Percentiles rank a stretch among this genome's conserved stretches.
Conservation (phyloP, 345 rosid genomes). For the Heritiera fomes region DNA sequence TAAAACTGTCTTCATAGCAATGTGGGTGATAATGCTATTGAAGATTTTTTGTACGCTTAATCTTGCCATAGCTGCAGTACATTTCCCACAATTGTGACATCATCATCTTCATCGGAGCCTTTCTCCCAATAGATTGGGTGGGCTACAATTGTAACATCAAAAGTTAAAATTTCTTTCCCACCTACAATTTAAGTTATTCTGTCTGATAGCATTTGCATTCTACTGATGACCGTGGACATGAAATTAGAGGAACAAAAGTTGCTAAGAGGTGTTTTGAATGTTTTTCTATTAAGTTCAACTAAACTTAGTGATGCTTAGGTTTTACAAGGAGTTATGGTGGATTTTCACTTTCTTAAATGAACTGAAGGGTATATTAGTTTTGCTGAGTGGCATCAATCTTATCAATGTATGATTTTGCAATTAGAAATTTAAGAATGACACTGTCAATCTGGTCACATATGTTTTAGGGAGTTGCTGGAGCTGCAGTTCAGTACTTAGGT, state of each 20-base stretch:
- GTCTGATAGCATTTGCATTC: neutral
- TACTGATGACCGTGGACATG: neutral
- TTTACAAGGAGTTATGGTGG: neutral
- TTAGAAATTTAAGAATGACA: neutral
- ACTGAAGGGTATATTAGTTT: neutral
- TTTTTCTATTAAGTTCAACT: neutral
- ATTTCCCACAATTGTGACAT: neutral
- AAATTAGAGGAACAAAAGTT: neutral
- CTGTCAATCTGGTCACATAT: constrained; percentile 21
- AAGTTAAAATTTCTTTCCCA: neutral
- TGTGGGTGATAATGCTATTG: neutral
- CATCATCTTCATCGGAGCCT: too few species aligned
- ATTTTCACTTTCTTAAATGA: neutral
- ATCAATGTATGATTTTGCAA: neutral
- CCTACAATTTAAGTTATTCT: neutral
- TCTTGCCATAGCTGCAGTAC: neutral
- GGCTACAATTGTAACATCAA: too few species aligned
- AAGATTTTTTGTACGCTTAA: neutral
- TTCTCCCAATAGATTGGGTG: too few species aligned
- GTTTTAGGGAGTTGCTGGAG: constrained; percentile 89
- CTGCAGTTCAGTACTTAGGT: constrained; percentile 78
- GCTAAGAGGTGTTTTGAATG: neutral
- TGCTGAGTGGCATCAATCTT: neutral
- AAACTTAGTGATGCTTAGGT: neutral
- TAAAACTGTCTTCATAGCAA: neutral